Base-by-base conservation (phyloP, 805 yeast genomes). In the Suhomyces vadensis region DNA sequence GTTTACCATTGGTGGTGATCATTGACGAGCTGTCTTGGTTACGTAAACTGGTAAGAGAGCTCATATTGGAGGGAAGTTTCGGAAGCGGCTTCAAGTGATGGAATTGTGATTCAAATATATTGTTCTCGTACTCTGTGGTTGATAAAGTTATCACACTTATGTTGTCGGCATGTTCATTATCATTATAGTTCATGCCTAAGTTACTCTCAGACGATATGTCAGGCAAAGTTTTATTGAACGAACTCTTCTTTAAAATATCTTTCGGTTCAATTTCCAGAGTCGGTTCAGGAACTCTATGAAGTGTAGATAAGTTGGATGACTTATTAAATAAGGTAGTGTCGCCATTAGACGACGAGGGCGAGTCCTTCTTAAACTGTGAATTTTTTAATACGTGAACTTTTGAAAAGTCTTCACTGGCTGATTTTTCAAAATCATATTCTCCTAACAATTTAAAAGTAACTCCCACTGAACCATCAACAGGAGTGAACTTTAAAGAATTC, bases 401-500 rank as follows among this genome's bases (percentile, higher is more conserved):
- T 20, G 66, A 64, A 53, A 61, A 79, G 35, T 76, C 61, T 10
- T 53, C 58, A 0, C 48, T 54, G 39, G 63, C 63, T 21, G 87
- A 79, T 46, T 64, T 51, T n/a, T 51, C 60, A 6, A 39, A 33
- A 29, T 85, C 94, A 57, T 83, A 87, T 56, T 82, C 87, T 31
- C 94, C 94, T 14, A 84, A 43, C n/a, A 84, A 61, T 49, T 72
- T 77, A 50, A 85, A 77, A 1, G 73, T 60, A 6, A 88, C 87
- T 22, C 75, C 74, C 9, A 91, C 95, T 11, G 78, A 75, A 2
- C 97, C 98, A 47, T 88, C 87, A 13, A 82, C 85, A 0, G 96
- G 96, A 0, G 98, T 91, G 56, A 94, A 94, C 61, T 94, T 94
- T 55, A 94, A 71, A 0, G 96, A 83, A 64, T 94, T 92, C 13